Conservation (phyloP, 1,284 basidiomycete genomes). For the Tilletia indica region DNA sequence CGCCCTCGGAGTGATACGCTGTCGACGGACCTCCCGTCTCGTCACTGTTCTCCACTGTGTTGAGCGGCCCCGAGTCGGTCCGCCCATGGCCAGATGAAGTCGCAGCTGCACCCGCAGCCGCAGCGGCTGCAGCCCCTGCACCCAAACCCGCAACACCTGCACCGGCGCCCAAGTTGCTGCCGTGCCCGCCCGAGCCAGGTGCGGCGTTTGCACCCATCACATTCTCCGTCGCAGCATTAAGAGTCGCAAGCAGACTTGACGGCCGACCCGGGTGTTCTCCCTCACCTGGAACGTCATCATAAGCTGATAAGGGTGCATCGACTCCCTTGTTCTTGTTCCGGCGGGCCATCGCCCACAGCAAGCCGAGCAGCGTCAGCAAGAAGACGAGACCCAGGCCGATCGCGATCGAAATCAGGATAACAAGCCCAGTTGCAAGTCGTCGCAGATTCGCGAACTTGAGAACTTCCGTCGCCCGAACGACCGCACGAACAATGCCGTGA, state of each 20-base stretch:
- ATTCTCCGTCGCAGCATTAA: conserved; percentile 66
- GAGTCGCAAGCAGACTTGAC: conserved; percentile 46
- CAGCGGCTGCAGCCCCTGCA: conserved; percentile 23
- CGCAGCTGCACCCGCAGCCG: conserved; percentile 27
- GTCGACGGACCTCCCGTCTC: conserved; percentile 57
- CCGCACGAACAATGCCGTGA: conserved; percentile 70
- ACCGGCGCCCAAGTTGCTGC: conserved; percentile 10
- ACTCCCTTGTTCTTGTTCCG: conserved; percentile 56
- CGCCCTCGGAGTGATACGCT: conserved; percentile 43
- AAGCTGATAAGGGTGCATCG: conserved; percentile 34
- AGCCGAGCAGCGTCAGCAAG: conserved; percentile 78
- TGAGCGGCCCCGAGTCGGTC: conserved; percentile 57
- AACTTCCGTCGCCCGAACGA: conserved; percentile 66
- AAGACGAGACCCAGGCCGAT: conserved; percentile 93
- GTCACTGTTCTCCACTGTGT: conserved; percentile 33
- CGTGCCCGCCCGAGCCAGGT: conserved; percentile 58
- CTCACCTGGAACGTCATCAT: conserved; percentile 39
- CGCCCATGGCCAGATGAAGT: conserved; percentile 50
- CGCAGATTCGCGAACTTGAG: conserved; percentile 47
- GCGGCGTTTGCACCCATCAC: conserved; percentile 78
- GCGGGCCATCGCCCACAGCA: conserved; percentile 82
- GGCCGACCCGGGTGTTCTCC: conserved; percentile 42
- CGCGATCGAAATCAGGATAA: conserved; percentile 94
- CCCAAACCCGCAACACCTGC: conserved; percentile 17
- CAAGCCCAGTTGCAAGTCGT: conserved; percentile 75